Evolutionary conservation across 2,329 filamentous ascomycete genomes (phyloP).

Genomic region (Tolypocladium paradoxum): DNA sequence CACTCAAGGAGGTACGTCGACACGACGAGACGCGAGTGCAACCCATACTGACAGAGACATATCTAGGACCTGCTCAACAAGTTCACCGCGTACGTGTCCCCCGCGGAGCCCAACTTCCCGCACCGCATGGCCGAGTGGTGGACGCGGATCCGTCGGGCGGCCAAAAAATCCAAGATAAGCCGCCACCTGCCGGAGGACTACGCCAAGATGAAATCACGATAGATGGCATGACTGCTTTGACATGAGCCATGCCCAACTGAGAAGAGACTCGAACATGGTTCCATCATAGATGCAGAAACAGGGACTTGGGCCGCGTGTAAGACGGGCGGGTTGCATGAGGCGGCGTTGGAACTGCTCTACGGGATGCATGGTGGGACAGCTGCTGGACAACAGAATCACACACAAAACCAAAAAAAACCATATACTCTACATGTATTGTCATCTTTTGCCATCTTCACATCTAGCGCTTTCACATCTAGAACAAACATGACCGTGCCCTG

Average conservation of each 20-base stretch:
- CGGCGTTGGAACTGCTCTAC: background rate
- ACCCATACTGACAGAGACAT: conserved; percentile 1
- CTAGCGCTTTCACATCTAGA: background rate
- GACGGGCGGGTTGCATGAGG: background rate
- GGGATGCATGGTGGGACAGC: background rate
- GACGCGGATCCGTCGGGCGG: conserved; percentile 20
- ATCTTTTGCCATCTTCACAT: background rate
- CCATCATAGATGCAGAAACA: background rate
- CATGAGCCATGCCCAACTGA: background rate
- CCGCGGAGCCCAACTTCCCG: conserved; percentile 17
- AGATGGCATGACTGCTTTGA: background rate
- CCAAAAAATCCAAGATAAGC: conserved; percentile 22
- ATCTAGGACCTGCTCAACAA: conserved; percentile 20
- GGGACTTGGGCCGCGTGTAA: no score
- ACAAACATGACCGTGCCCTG: conserved; percentile 3
- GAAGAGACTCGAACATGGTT: background rate
- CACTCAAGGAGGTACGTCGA: conserved; percentile 20
- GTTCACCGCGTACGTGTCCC: conserved; percentile 15
- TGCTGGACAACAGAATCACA: background rate
- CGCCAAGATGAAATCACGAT: conserved; percentile 18
- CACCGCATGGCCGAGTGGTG: conserved; percentile 22
- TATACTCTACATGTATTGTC: background rate
- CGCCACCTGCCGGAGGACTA: conserved; percentile 23
- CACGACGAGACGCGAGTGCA: background rate
- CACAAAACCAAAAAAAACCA: background rate